Conservation (phyloP, 164 flowering plant genomes). For the Umbellularia californica region DNA sequence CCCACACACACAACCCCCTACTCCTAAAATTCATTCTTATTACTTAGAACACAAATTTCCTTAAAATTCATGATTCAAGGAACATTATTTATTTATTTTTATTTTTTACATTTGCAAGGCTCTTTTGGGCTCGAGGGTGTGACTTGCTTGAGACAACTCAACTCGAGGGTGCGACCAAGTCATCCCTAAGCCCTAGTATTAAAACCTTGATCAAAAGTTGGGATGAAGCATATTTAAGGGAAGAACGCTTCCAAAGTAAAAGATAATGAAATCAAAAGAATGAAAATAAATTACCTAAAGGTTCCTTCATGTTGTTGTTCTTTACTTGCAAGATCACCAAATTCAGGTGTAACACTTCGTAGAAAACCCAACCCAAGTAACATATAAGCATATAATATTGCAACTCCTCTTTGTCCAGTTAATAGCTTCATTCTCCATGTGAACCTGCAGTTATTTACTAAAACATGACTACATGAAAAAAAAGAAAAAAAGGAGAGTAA, state of each 20-base stretch:
- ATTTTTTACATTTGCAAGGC: too few species aligned
- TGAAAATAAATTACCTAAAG: conserved; percentile 52
- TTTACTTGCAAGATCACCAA: conserved; percentile 80
- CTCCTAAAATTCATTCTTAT: too few species aligned
- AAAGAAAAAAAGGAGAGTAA: neutral
- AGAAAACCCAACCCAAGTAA: conserved; percentile 90
- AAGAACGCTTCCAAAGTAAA: neutral
- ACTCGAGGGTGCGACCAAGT: too few species aligned
- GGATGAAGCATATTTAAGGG: neutral
- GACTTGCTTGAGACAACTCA: too few species aligned
- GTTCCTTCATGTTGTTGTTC: conserved; percentile 97
- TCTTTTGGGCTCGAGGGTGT: too few species aligned
- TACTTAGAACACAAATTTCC: too few species aligned
- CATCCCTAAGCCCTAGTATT: too few species aligned
- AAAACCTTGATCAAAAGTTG: neutral
- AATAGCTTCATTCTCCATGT: conserved; percentile 97
- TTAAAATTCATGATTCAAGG: too few species aligned
- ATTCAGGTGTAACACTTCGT: conserved; percentile 85
- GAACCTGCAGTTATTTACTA: conserved; percentile 48
- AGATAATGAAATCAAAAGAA: conserved; percentile 14
- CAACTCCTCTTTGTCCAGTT: conserved; percentile 88
- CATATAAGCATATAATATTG: conserved; percentile 89
- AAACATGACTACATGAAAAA: neutral
- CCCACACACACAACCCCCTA: too few species aligned
- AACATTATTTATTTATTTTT: too few species aligned